Base-by-base conservation (phyloP, 2,329 filamentous ascomycete species). In the Emmonsiellopsis sp. region DNA sequence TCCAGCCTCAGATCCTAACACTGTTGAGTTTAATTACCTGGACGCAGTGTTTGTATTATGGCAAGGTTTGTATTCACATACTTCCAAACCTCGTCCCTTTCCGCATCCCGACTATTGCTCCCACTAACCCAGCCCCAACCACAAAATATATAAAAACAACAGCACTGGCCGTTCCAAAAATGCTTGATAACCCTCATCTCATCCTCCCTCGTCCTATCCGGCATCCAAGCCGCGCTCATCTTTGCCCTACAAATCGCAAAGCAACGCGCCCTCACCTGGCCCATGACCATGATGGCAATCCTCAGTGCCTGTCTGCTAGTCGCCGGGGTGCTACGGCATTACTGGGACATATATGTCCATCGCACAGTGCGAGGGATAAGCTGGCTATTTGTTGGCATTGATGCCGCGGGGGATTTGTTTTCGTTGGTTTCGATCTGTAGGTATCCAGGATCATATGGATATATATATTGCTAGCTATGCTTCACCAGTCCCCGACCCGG, bases 331-430 rank as follows among this genome's bases (percentile, higher is more conserved):
- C 67, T 86, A 6, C 71, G 80, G 2, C 84, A 88, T 63, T 88
- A 87, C 60, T 80, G 78, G 72, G 84, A 88, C 57, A 87, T 88
- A 21, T 86, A 80, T 61, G 63, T 74, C 2, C 78, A 86, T 58
- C 76, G 80, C 6, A 86, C 83, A 0, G 84, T 87, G 1, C 74
- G 83, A 11, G 84, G 85, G 6, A 87, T 88, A 40, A 86, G 83
- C 1, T 87, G 88, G 65, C 70, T 86, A 2, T 88, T 88, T 58
- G 83, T 86, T 0, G 81, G 73, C 1, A 84, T 88, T 43, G 85
- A 88, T 66, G 85, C 84, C 0, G 73, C 81, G 0, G 85, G 85
- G 0, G 85, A 88, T 63, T 63, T 88, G 3, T 83, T 83, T 52
- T 87, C 83, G 0, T 69, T 88, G 0, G 63, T 84, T 2, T 85